Evolutionary conservation across 768 basidiomycete species (phyloP).

Genomic region (Boletus rubropictus): DNA sequence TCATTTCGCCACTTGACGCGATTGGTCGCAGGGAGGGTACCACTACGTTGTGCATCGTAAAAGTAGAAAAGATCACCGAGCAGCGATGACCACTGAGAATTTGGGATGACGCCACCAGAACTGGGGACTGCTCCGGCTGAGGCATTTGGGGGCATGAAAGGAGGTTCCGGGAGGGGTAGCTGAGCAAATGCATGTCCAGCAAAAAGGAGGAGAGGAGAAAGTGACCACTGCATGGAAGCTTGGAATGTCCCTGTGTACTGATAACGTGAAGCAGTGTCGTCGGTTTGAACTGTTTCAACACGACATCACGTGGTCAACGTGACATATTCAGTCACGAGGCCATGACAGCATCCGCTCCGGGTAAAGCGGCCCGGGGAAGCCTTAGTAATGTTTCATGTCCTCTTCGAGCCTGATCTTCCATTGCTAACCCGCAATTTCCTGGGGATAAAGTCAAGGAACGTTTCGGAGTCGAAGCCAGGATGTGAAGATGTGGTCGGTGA

Average conservation of each 20-base stretch:
- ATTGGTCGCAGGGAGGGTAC: conserved; percentile 58
- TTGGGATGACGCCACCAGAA: conserved; percentile 40
- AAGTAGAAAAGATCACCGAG: conserved; percentile 82
- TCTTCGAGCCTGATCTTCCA: conserved; percentile 72
- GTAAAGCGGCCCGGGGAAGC: background rate
- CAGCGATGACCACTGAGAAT: conserved; percentile 76
- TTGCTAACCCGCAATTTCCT: conserved; percentile 50
- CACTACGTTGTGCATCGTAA: conserved; percentile 88
- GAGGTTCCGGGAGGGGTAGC: conserved; percentile 56
- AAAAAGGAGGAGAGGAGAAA: conserved; percentile 16
- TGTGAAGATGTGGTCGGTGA: conserved; percentile 61
- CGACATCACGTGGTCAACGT: conserved; percentile 18
- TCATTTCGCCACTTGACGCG: conserved; percentile 86
- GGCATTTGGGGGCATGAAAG: conserved; percentile 58
- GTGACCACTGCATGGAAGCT: conserved; percentile 17
- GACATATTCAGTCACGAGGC: conserved; percentile 10
- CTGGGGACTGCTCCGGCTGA: conserved; percentile 50
- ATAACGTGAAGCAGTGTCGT: background rate
- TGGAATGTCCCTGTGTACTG: too few relatives aligned
- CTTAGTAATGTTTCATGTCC: conserved; percentile 66
- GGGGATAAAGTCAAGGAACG: conserved; percentile 62
- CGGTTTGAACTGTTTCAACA: conserved; percentile 7
- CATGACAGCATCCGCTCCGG: conserved; percentile 7
- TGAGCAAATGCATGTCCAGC: conserved; percentile 42
- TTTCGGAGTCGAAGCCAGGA: conserved; percentile 53